Evolutionary conservation across 2,329 filamentous ascomycete genomes (phyloP), one percentile per base, ranked within the genome.

Genomic region (Fusarium austroafricanum): DNA sequence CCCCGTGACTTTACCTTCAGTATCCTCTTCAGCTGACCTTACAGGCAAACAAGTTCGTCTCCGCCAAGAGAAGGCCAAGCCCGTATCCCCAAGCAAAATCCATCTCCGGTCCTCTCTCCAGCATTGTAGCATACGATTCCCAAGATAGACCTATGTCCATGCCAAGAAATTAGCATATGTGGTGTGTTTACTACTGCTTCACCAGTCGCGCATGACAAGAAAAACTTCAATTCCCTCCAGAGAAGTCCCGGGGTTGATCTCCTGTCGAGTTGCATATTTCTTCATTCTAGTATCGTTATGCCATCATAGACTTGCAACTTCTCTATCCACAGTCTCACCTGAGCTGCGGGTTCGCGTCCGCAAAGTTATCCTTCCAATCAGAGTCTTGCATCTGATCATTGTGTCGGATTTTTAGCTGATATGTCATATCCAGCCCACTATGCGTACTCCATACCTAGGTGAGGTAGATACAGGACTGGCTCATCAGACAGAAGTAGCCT

Each of bases 401-500:
- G 33, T 17, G 33, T 35, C 12, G 15, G 33, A 35, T 9, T n/a
- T 31, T 35, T 35, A 35, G 33, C 2, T 35, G 33, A 35, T n/a
- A 35, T 63, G 56, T 68, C 70, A 66, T 58, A 54, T 58, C 38
- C 39, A 62, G 31, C 50, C 55, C 46, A 59, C 55, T 53, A 38
- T 40, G 23, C 21, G 18, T 53, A 17, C 40, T 35, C 6, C 23
- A 33, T 43, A 33, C 26, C 26, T 26, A 26, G 26, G 26, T 26
- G 9, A 26, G 26, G 26, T 26, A 26, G 26, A 9, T 26, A 26
- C 29, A 39, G 28, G 20, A 70, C 66, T 50, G 55, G 45, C 70
- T 74, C 73, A 72, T 73, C 72, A 74, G 59, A 72, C 66, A 70
- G 61, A 55, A 58, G 60, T 52, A 44, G 55, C 59, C 57, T 50